Conservation (phyloP, 805 yeast species). For the Candida saitoana region DNA sequence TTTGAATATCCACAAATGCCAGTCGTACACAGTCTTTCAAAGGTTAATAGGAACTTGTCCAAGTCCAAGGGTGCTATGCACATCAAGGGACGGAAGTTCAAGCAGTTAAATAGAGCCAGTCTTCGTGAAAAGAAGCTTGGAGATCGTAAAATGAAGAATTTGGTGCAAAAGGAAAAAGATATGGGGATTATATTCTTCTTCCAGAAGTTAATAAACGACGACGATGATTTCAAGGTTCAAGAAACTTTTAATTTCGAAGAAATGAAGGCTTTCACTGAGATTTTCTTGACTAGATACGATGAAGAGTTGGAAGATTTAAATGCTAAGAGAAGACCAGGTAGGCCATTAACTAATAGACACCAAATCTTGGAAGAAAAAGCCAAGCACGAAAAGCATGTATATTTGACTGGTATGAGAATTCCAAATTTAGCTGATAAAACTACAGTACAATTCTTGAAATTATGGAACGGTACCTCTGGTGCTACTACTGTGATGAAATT, state of each 20-base stretch:
- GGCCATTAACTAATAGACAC: constrained; percentile 76
- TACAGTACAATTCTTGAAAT: constrained; percentile 56
- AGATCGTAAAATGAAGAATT: constrained; percentile 52
- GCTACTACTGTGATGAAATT: constrained; percentile 63
- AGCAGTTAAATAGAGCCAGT: constrained; percentile 80
- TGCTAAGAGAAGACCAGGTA: constrained; percentile 71
- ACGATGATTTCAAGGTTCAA: constrained; percentile 12
- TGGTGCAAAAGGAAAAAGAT: constrained; percentile 58
- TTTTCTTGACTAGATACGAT: constrained; percentile 64
- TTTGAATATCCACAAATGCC: constrained; percentile 47
- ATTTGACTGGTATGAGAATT: constrained; percentile 59
- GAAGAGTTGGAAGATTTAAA: constrained; percentile 67
- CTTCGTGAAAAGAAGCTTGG: constrained; percentile 72
- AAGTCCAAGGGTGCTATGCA: constrained; percentile 61
- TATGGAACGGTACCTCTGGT: constrained; percentile 83
- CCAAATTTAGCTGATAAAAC: constrained; percentile 67
- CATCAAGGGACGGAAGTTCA: constrained; percentile 86
- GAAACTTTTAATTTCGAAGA: constrained; percentile 51
- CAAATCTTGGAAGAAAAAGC: constrained; percentile 58
- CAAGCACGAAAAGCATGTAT: constrained; percentile 60
- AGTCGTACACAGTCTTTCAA: constrained; percentile 59
- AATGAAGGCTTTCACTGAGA: constrained; percentile 55
- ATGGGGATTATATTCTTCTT: constrained; percentile 55
- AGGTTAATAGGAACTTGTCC: constrained; percentile 58
- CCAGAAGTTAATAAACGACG: constrained; percentile 29